A percentile compares a stretch with the other conserved stretches of the same genome.
Conservation (phyloP, 2,329 filamentous ascomycete genomes). For the Sporothrix curviconia region DNA sequence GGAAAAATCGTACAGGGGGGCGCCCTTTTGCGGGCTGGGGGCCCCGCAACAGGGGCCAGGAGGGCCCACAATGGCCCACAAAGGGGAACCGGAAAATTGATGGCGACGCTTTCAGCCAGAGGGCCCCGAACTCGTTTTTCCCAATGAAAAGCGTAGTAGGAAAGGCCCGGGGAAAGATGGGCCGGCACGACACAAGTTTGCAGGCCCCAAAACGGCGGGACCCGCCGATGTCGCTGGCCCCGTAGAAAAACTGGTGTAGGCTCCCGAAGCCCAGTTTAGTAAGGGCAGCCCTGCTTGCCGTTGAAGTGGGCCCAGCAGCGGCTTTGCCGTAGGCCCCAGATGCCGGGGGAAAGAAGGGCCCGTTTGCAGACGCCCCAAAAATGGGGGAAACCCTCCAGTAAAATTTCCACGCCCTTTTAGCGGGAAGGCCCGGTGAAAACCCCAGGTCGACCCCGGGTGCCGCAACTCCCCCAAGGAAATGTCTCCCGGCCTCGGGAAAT, state of each 20-base stretch:
- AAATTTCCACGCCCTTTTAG: constrained; percentile 78
- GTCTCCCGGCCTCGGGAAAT: constrained; percentile 58
- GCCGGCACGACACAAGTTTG: too few relatives aligned
- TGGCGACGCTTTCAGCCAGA: constrained; percentile 92
- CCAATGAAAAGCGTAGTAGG: constrained; percentile 75
- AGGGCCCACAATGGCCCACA: constrained; percentile 74
- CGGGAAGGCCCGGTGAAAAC: constrained; percentile 81
- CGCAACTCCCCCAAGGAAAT: constrained; percentile 66
- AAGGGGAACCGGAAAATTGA: constrained; percentile 83
- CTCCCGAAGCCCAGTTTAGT: constrained; percentile 98
- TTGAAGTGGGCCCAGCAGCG: constrained; percentile 72
- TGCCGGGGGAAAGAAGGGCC: constrained; percentile 75
- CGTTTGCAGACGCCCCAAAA: constrained; percentile 75
- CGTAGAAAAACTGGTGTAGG: constrained; percentile 79
- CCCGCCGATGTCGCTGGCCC: too few relatives aligned
- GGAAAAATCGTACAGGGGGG: constrained; percentile 79
- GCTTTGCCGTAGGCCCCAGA: constrained; percentile 84
- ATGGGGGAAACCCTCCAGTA: constrained; percentile 95
- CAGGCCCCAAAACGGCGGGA: too few relatives aligned
- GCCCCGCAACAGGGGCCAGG: constrained; percentile 74
- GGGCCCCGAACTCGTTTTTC: constrained; percentile 90
- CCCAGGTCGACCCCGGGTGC: constrained; percentile 62
- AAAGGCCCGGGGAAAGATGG: constrained; percentile 66
- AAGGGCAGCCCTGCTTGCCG: constrained; percentile 79
- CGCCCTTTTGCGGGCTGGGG: constrained; percentile 80